Evolutionary conservation across 2,329 filamentous ascomycete genomes (phyloP), one percentile per base, ranked within the genome.

Genomic region (Cladophialophora chaetospira): DNA sequence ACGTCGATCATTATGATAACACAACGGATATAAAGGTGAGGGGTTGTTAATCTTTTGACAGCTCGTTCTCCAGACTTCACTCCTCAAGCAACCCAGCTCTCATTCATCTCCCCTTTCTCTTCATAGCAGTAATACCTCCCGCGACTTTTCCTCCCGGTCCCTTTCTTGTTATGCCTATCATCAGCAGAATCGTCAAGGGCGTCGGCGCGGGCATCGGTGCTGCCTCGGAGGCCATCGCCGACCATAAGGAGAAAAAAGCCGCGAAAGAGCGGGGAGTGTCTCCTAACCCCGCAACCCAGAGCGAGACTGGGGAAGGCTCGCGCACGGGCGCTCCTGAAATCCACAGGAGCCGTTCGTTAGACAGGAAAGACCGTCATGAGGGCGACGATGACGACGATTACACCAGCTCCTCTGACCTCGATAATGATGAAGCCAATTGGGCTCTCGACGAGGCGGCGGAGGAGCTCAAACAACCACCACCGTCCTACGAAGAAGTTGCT

Each of bases 161-260:
- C 10, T 11, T 11, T 11, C 17, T 40, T 8, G 6, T 19, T 11
- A 58, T 58, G 55, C 59, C 59, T 29, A 48, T 62, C 23, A 45
- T 58, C 29, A 57, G 36, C 25, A 55, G 25, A 28, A 36, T 62
- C n/a, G 43, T 63, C 45, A 60, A 62, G 35, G 58, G 55, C 21
- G 53, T 65, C 15, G 58, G 57, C 40, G 46, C 54, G 23, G 58
- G 52, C 15, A 59, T 65, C 23, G 61, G 62, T 10, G 40, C 61
- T 9, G 61, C 56, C 2, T 50, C 53, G 15, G 62, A 65, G 45
- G 60, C 55, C 28, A 36, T 55, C 31, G 58, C 62, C 38, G 52
- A 63, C 46, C 61, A 55, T 44, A 62, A 62, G 33, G 61, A 62
- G 46, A 57, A 50, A 31, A 65, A 63, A 31, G 55, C 53, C 11